Conservation (phyloP, 23 red algal species). For the Pyropia yezoensis region DNA sequence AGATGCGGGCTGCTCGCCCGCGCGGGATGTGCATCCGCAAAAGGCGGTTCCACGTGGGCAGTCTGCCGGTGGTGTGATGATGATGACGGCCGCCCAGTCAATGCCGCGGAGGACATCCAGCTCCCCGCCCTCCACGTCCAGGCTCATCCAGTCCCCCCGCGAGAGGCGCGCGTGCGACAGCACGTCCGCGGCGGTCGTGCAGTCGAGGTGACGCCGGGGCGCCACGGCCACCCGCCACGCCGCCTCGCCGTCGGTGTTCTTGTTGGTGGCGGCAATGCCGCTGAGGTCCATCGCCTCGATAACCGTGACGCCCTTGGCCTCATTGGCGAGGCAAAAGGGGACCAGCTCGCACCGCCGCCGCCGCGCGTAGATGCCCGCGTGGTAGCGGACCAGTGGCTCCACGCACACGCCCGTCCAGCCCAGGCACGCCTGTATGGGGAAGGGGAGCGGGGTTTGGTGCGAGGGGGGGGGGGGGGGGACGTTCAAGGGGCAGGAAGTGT, state of each 20-base stretch:
- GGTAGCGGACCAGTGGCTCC: slow-evolving; percentile 32
- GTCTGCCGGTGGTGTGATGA: too few relatives aligned
- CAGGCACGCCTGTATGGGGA: background rate
- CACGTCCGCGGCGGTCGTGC: slow-evolving; percentile 19
- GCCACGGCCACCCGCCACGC: too few relatives aligned
- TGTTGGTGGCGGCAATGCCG: slow-evolving; percentile 46
- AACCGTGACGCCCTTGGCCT: slow-evolving; percentile 25
- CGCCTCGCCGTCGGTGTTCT: slow-evolving; percentile 1
- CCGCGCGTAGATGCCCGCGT: slow-evolving; percentile 5
- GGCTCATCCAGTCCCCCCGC: slow-evolving; percentile 28
- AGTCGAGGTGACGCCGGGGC: background rate
- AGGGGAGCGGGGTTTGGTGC: too few relatives aligned
- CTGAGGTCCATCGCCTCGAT: slow-evolving; percentile 2
- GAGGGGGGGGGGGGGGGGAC: too few relatives aligned
- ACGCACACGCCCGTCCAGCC: slow-evolving; percentile 56
- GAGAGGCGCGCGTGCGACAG: background rate
- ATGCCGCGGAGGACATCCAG: slow-evolving; percentile 35
- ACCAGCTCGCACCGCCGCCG: slow-evolving; percentile 28
- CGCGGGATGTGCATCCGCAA: too few relatives aligned
- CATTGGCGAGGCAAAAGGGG: slow-evolving; percentile 28
- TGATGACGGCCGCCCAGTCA: slow-evolving; percentile 32
- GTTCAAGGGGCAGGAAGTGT: too few relatives aligned
- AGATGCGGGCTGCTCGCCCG: too few relatives aligned
- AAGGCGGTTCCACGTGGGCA: too few relatives aligned
- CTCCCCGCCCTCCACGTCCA: slow-evolving; percentile 61